These are phyloP conservation scores for Neofusicoccum laricinum DNA, from an alignment of 2,329 filamentous ascomycete species.

Conservation along the genomic window DNA sequence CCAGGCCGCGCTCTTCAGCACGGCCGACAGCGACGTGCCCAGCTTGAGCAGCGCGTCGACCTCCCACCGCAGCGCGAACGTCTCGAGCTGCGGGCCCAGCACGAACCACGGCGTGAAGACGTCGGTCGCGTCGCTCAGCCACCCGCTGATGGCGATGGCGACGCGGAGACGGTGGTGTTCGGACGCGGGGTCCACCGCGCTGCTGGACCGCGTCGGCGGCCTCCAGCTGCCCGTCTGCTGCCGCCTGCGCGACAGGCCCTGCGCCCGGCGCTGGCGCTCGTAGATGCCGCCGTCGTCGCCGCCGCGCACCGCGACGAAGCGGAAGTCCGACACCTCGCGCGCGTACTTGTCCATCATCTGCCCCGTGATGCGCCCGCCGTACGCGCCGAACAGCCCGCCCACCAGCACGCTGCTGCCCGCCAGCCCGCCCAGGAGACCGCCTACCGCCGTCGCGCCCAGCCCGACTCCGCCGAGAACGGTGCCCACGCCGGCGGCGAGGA, in stretches of 20 bases:
- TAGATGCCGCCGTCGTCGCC: constrained; percentile 39
- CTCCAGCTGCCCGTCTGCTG: constrained; percentile 38
- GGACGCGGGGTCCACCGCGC: constrained; percentile 21
- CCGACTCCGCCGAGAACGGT: constrained; percentile 74
- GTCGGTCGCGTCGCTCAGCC: constrained; percentile 70
- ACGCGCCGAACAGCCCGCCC: constrained; percentile 88
- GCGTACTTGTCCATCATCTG: constrained; percentile 88
- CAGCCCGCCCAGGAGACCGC: constrained; percentile 74
- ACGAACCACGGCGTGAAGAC: constrained; percentile 76
- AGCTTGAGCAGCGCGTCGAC: constrained; percentile 72
- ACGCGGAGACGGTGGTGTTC: constrained; percentile 57
- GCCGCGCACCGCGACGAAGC: constrained; percentile 66
- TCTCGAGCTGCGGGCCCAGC: constrained; percentile 69
- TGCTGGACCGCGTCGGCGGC: constrained; percentile 20
- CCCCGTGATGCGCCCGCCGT: constrained; percentile 75
- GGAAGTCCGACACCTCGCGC: constrained; percentile 84
- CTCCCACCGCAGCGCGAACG: constrained; percentile 84
- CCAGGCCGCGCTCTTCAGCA: constrained; percentile 82
- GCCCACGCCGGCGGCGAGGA: constrained; percentile 77
- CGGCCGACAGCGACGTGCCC: constrained; percentile 71
- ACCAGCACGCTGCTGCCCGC: constrained; percentile 77
- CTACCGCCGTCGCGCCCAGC: constrained; percentile 69
- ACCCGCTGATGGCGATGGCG: constrained; percentile 80
- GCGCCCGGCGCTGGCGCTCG: constrained; percentile 43
- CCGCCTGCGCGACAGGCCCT: constrained; percentile 22